Conservation (phyloP, 441 rosid species). For the Rhodomyrtus psidioides region DNA sequence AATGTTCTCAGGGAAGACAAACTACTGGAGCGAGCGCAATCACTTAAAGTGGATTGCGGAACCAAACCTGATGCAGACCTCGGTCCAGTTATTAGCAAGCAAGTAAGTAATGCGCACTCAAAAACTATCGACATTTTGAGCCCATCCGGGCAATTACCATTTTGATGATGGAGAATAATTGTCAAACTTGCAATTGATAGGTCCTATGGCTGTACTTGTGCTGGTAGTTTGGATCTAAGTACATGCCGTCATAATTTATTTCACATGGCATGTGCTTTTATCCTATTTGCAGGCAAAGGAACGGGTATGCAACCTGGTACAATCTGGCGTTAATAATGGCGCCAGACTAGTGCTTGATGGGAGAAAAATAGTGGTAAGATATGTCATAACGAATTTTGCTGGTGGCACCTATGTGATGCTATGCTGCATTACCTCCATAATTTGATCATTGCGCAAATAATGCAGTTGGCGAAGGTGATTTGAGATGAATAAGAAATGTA, state of each 20-base stretch:
- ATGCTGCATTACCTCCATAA: neutral
- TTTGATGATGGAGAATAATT: neutral
- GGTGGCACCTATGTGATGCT: neutral
- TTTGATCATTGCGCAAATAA: neutral
- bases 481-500: neutral
- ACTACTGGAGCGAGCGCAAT: slow-evolving; percentile 67
- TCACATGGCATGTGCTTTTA: slow-evolving; percentile 3
- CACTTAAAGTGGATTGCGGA: slow-evolving; percentile 83
- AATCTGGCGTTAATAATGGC: slow-evolving; percentile 70
- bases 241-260: neutral
- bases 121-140: neutral
- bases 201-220: neutral
- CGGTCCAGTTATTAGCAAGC: slow-evolving; percentile 85
- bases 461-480: neutral
- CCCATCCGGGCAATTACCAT: neutral
- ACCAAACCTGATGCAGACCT: slow-evolving; percentile 75
- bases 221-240: neutral
- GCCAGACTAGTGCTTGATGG: slow-evolving; percentile 83
- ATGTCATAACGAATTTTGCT: neutral
- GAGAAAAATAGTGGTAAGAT: slow-evolving; percentile 63
- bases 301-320: slow-evolving; percentile 60
- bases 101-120: slow-evolving; percentile 23
- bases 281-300: slow-evolving; percentile 67
- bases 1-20: slow-evolving; percentile 53
- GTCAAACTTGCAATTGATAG: neutral